Evolutionary conservation across 225 moss, liverwort and hornwort species (phyloP).

Genomic region (Pseudisothecium myosuroides): DNA sequence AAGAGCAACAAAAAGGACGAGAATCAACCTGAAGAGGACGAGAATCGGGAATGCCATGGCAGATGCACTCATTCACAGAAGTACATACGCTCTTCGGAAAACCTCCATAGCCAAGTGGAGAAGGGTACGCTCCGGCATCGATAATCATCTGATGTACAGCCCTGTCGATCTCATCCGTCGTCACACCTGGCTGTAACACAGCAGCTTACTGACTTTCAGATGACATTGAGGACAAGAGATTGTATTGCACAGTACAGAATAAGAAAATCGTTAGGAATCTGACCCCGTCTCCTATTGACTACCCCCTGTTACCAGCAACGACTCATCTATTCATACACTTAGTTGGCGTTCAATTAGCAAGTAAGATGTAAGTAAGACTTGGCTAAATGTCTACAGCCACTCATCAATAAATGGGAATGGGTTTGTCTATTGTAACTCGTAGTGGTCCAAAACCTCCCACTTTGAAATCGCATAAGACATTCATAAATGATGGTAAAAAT

Average conservation of each 20-base stretch:
- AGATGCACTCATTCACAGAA: constrained; percentile 96
- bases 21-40: constrained; percentile 67
- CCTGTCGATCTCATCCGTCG: constrained; percentile 96
- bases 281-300: not conserved
- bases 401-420: not conserved
- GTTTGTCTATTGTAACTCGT: not conserved
- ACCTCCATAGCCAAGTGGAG: constrained; percentile 87
- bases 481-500: not conserved
- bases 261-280: not conserved
- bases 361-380: not conserved
- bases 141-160: constrained; percentile 91
- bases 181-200: constrained; percentile 82
- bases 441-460: not conserved
- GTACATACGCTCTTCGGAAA: constrained; percentile 98
- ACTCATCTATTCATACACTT: not conserved
- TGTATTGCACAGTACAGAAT: not conserved
- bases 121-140: constrained; percentile 88
- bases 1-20: not conserved
- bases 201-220: not conserved
- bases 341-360: not conserved
- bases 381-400: not conserved
- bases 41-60: constrained; percentile 97
- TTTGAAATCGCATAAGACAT: not conserved
- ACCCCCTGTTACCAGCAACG: not conserved
- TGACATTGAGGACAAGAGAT: not conserved